Conservation (phyloP, 2,329 filamentous ascomycete genomes). For the Fusarium sulawesiense region DNA sequence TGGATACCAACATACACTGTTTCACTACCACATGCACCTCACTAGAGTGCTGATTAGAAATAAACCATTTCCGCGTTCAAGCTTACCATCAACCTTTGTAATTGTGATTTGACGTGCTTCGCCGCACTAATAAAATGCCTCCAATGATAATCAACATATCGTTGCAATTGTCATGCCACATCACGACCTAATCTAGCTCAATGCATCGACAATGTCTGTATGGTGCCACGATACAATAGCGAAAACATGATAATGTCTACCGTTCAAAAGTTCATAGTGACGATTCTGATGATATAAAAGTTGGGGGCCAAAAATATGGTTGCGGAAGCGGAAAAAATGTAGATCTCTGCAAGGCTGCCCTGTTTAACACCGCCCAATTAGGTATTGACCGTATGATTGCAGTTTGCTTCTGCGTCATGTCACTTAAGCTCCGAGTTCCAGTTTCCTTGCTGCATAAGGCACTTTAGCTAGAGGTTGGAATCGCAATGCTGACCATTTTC, state of each 20-base stretch:
- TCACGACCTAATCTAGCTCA: conserved; percentile 51
- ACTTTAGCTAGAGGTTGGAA: background rate
- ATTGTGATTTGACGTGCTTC: background rate
- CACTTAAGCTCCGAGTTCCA: background rate
- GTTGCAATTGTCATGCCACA: conserved; percentile 66
- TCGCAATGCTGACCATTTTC: conserved; percentile 3
- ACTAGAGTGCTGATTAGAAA: conserved; percentile 4
- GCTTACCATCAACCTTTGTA: background rate
- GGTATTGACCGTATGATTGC: conserved; percentile 51
- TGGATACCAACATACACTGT: background rate
- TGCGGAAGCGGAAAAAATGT: conserved; percentile 63
- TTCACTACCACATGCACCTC: background rate
- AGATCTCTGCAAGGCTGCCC: conserved; percentile 68
- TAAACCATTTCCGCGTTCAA: background rate
- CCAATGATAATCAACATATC: conserved; percentile 25
- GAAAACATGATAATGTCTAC: background rate
- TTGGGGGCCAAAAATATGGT: conserved; percentile 23
- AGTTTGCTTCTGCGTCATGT: conserved; percentile 7
- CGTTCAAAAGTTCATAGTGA: conserved; percentile 48
- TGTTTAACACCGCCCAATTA: conserved; percentile 54
- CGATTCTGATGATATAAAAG: conserved; percentile 25
- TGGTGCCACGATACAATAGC: conserved; percentile 57
- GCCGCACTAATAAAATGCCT: background rate
- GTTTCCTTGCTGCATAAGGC: background rate
- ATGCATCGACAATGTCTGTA: background rate